These are phyloP conservation scores for Ustilago bromivora DNA, from an alignment of 1,284 basidiomycete species.

Conservation along the genomic window DNA sequence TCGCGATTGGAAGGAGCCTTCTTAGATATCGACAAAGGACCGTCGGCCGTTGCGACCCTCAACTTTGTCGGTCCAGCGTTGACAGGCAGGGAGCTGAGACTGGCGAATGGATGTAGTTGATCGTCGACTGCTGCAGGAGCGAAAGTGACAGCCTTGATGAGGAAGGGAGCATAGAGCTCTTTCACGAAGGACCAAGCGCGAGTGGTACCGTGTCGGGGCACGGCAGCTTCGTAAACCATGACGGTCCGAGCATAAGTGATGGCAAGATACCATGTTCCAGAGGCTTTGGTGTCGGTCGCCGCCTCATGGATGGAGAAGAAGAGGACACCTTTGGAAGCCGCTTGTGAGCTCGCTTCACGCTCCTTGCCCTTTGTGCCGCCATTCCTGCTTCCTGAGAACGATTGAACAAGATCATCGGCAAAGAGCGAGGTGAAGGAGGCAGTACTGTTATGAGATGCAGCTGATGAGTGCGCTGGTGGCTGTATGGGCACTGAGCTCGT, in stretches of 20 bases:
- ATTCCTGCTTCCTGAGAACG: constrained; percentile 25
- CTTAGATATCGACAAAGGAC: constrained; percentile 35
- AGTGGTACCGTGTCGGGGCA: constrained; percentile 24
- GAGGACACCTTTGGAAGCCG: constrained; percentile 45
- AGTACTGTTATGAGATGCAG: constrained; percentile 23
- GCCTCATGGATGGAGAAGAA: constrained; percentile 61
- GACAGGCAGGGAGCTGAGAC: constrained; percentile 6
- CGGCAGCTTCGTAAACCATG: constrained; percentile 54
- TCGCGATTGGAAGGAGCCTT: constrained; percentile 22
- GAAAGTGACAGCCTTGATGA: constrained; percentile 50
- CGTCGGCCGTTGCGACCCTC: constrained; percentile 36
- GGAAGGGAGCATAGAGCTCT: constrained; percentile 55
- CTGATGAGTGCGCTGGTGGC: constrained; percentile 19
- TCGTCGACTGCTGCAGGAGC: constrained; percentile 41
- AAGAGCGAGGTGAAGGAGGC: constrained; percentile 47
- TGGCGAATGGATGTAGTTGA: constrained; percentile 4
- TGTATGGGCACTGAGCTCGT: constrained; percentile 51
- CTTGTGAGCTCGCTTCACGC: constrained; percentile 23
- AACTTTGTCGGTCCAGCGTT: constrained; percentile 29
- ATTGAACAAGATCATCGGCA: constrained; percentile 40
- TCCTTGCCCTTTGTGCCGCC: constrained; percentile 38
- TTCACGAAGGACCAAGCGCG: constrained; percentile 57
- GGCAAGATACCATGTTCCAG: constrained; percentile 61
- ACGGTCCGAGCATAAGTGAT: constrained; percentile 52
- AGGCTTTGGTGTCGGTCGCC: constrained; percentile 40